A percentile compares a stretch with the other conserved stretches of the same genome.
Conservation (phyloP, 495 filamentous ascomycete species). For the Hapsidospora chrysogenum region DNA sequence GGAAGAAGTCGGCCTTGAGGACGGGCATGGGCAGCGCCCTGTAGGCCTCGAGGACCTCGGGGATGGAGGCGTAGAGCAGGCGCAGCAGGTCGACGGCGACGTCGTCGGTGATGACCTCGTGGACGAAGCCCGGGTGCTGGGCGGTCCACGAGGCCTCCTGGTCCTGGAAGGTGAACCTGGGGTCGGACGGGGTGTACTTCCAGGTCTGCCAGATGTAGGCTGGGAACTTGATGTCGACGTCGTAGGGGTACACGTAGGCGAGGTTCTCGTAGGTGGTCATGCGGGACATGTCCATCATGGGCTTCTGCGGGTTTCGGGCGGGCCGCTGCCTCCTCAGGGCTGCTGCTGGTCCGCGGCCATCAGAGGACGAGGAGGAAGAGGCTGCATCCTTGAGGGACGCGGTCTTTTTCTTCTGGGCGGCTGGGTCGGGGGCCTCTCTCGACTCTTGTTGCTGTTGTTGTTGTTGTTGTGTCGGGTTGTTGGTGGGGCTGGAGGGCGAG, state of each 20-base stretch:
- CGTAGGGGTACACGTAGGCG: conserved; percentile 86
- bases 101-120: conserved; percentile 90
- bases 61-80: conserved; percentile 73
- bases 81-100: conserved; percentile 66
- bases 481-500: conserved; percentile 20
- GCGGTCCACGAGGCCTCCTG: conserved; percentile 86
- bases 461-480: too few species aligned
- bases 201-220: conserved; percentile 99
- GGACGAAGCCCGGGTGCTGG: conserved; percentile 77
- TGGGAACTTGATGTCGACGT: conserved; percentile 73
- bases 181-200: conserved; percentile 76
- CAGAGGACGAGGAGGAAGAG: conserved; percentile 9
- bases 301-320: conserved; percentile 21
- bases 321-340: conserved; percentile 5
- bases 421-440: too few species aligned
- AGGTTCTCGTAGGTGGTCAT: conserved; percentile 68
- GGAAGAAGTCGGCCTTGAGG: conserved; percentile 95
- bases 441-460: too few species aligned
- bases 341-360: background rate
- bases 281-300: conserved; percentile 34
- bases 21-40: conserved; percentile 68
- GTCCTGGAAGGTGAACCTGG: conserved; percentile 62
- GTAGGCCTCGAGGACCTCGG: conserved; percentile 89
- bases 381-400: conserved; percentile 9
- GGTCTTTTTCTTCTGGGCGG: too few species aligned